phyloP scores from a whole-genome alignment of 768 basidiomycete species.

The Auriscalpium vulgare region DNA sequence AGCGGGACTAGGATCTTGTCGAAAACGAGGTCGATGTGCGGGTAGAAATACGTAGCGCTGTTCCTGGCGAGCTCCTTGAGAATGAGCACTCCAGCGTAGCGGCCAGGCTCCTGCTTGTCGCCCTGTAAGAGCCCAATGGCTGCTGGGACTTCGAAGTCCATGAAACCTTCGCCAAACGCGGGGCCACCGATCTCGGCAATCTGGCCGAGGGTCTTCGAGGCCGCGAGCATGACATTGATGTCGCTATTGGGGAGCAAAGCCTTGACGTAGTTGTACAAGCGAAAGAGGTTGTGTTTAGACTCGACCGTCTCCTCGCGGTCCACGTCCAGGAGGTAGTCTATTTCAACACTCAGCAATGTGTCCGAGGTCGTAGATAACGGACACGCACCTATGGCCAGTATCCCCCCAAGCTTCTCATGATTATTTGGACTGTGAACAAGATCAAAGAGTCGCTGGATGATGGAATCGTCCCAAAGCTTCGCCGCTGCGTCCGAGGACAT shows the following conservation, averaged over 20 bases:
- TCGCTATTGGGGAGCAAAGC: constrained; percentile 86
- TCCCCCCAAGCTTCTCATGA: constrained; percentile 75
- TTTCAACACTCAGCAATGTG: constrained; percentile 15
- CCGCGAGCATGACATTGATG: constrained; percentile 87
- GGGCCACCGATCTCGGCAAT: constrained; percentile 80
- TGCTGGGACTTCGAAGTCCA: constrained; percentile 81
- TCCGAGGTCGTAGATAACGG: not conserved
- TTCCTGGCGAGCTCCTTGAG: constrained; percentile 88
- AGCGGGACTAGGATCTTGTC: constrained; percentile 90
- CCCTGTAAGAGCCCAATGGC: constrained; percentile 75
- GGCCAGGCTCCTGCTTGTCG: constrained; percentile 66
- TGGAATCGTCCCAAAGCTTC: constrained; percentile 80
- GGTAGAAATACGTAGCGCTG: constrained; percentile 80
- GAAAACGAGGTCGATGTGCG: constrained; percentile 80
- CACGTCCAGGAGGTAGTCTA: constrained; percentile 68
- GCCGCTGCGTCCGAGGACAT: constrained; percentile 74
- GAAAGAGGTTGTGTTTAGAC: constrained; percentile 70
- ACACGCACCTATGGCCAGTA: constrained; percentile 74
- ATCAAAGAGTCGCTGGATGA: constrained; percentile 72
- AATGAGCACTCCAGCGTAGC: constrained; percentile 90
- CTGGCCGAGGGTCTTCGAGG: constrained; percentile 81
- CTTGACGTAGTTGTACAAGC: constrained; percentile 90
- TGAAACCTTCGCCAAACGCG: constrained; percentile 80
- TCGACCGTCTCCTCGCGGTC: constrained; percentile 77
- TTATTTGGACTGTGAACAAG: constrained; percentile 75